Base-by-base conservation (phyloP, 1,284 basidiomycete genomes). In the Ceratobasidium sp. region DNA sequence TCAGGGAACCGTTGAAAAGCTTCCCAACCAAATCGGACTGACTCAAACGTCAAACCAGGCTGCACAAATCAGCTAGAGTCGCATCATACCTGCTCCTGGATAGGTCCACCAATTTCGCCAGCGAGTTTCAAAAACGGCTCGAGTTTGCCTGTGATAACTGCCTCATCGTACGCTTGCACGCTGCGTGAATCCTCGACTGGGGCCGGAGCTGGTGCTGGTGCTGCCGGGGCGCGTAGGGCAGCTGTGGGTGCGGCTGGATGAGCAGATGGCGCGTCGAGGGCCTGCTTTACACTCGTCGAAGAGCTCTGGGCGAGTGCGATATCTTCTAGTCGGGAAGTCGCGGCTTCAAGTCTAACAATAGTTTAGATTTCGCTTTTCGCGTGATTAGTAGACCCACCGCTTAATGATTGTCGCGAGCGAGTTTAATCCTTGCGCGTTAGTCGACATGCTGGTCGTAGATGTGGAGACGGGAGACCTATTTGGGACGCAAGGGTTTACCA, bases 251-350 rank as follows among this genome's bases (percentile, higher is more conserved):
- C 76, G 46, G 83, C 78, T 77, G 80, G 80, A 64, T 82, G 81
- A 54, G 81, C 80, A 78, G 81, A 61, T 73, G 69, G 69, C 69
- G 69, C 69, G 69, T 73, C 69, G 34, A 73, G 69, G 29, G 57
- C 15, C 22, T 73, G 69, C 46, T 67, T 73, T 82, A 52, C 84
- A 67, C 34, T 76, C 77, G 62, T 84, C 80, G 76, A 84, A 81
- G 59, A 82, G 64, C 52, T 84, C 68, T 85, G 85, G 57, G 86
- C 86, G 77, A 87, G 84, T 71, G 92, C 94, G 77, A 98, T 88
- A 83, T 99, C 97, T 85, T 99, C 97, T 37, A 99, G 90, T 71
- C 97, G 91, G 68, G 95, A 96, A 8, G 96, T 97, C 1, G 96
- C 95, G 61, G 98, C 97, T 87, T 97, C 94, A 71, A 95, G 88